Percentiles rank a stretch among this genome's conserved stretches.
These are phyloP conservation scores for Hyphopichia khmerensis DNA, from an alignment of 1,139 yeast species.

Conservation along the genomic window DNA sequence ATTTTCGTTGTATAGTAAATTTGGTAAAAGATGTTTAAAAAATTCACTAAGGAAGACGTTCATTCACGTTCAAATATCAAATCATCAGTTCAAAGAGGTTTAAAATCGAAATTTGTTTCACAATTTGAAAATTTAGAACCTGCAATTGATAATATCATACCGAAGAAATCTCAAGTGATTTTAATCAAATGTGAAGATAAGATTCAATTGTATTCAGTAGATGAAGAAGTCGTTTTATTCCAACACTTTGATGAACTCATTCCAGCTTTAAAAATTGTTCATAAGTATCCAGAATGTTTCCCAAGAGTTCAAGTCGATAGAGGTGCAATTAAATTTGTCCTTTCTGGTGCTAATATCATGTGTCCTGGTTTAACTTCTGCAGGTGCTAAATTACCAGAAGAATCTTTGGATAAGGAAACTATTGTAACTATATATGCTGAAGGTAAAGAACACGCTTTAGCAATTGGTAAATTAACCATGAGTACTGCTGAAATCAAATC, in stretches of 20 bases:
- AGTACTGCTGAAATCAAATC: constrained; percentile 85
- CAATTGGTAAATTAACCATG: constrained; percentile 84
- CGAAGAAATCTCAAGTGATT: constrained; percentile 86
- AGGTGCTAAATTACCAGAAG: constrained; percentile 84
- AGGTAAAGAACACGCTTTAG: constrained; percentile 89
- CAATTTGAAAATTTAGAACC: constrained; percentile 75
- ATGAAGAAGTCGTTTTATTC: constrained; percentile 70
- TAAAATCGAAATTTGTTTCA: constrained; percentile 67
- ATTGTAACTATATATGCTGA: constrained; percentile 87
- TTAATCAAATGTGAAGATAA: constrained; percentile 87
- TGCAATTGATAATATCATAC: constrained; percentile 77
- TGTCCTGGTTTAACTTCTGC: constrained; percentile 95
- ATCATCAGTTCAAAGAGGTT: constrained; percentile 86
- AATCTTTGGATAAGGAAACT: constrained; percentile 58
- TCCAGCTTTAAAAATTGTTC: constrained; percentile 77
- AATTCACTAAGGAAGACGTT: constrained; percentile 82
- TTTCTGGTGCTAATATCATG: constrained; percentile 95
- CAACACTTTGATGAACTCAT: constrained; percentile 84
- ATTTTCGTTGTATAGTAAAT: background rate
- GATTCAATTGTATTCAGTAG: constrained; percentile 74
- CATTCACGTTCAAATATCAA: constrained; percentile 90
- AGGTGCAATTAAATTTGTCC: constrained; percentile 93
- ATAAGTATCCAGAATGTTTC: constrained; percentile 77
- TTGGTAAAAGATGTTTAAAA: constrained; percentile 47
- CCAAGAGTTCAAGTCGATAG: constrained; percentile 90